Base-by-base conservation (phyloP, 2,329 filamentous ascomycete species). In the Fusarium ramigenum region DNA sequence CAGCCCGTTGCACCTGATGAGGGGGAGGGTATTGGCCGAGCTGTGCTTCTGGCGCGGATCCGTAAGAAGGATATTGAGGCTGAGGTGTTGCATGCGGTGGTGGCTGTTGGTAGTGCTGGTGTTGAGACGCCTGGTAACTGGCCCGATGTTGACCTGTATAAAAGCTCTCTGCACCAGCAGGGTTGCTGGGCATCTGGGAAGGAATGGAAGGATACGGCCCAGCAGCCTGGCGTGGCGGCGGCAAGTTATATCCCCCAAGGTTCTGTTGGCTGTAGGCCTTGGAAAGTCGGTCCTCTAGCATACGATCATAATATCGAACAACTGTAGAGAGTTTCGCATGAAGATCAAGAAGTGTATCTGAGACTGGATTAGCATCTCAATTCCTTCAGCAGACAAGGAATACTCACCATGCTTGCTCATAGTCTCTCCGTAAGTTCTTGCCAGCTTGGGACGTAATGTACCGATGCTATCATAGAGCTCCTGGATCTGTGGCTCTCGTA, bases 381-480 rank as follows among this genome's bases (percentile, higher is more conserved):
- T 36, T 34, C 44, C 21, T 18, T 36, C 18, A 28, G 30, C 37
- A 19, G 6, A 9, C 34, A 42, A 12, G 6, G 9, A 21, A 40
- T 44, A 60, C 90, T 80, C 85, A 94, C 94, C 95, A 82, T 98
- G 96, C 83, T 99, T 99, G 89, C 96, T 98, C 96, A 99, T 98
- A 1, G 96, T 98, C 84, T 99, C 96, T 62, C 96, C 96, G 80
- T 98, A 98, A 1, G 96, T 98, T 64, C 96, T 90, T 9, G 96
- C 96, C 62, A 99, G 87, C 82, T 99, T 99, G 4, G 96, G 96
- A 56, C 96, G 90, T 71, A 99, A 85, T 21, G 94, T 89, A n/a
- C 96, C 95, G 77, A 99, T 98, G 77, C 95, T 97, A 79, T 98
- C 96, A 80, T 99, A 99, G 9, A 99, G 86, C 83, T 99, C 96